Evolutionary conservation across 371 early-diverging fungal species (phyloP).

Genomic region (Phascolomyces articulosus): DNA sequence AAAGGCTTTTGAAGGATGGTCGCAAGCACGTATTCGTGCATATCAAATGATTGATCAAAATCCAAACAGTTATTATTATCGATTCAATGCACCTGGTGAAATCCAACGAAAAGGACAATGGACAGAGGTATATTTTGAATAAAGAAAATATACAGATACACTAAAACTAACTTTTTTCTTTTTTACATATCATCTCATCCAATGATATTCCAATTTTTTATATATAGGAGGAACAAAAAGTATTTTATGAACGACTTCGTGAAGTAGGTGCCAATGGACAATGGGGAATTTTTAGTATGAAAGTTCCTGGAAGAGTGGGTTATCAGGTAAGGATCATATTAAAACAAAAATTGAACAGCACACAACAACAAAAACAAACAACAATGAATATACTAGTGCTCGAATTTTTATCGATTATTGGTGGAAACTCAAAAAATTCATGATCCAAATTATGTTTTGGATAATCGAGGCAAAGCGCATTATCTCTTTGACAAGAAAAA

Average conservation of each 20-base stretch:
- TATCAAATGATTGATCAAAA: conserved; percentile 86
- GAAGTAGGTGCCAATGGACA: conserved; percentile 92
- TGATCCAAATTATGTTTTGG: conserved; percentile 88
- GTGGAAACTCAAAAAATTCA: conserved; percentile 81
- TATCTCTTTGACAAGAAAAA: conserved; percentile 84
- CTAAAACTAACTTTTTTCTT: no score
- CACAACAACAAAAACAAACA: not conserved
- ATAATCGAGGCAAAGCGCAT: conserved; percentile 84
- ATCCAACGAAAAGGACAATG: conserved; percentile 87
- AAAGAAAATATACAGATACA: no score
- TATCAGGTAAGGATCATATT: conserved; percentile 70
- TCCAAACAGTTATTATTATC: conserved; percentile 94
- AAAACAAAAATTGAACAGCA: not conserved
- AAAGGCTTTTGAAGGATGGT: conserved; percentile 92
- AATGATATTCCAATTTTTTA: no score
- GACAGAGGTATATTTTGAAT: conserved; percentile 46
- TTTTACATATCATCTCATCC: no score
- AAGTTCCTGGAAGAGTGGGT: conserved; percentile 92
- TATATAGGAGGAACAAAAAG: conserved; percentile 74
- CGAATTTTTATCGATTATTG: conserved; percentile 88
- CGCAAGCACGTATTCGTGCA: conserved; percentile 83
- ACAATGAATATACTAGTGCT: conserved; percentile 61
- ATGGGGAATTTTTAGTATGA: conserved; percentile 93
- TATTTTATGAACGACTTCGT: conserved; percentile 77
- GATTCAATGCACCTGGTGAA: conserved; percentile 95